Percentiles rank a stretch among this genome's conserved stretches.
Conservation (phyloP, 441 rosid species). For the Erysimum pusillum region DNA sequence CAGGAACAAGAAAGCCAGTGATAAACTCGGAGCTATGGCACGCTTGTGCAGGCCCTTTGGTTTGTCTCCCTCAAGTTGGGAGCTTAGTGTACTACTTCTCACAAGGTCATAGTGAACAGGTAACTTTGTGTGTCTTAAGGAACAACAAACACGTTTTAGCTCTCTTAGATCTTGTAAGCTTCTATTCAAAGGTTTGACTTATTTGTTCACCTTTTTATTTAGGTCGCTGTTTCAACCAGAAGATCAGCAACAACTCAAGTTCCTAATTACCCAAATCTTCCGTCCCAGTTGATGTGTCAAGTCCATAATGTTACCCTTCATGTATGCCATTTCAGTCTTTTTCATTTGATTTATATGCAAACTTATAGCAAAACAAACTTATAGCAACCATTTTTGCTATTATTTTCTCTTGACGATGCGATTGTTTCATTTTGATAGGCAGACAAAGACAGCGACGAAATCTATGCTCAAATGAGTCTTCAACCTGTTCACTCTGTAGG, state of each 20-base stretch:
- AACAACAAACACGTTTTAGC: not conserved
- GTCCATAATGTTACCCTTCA: slow-evolving; percentile 90
- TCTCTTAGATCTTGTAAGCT: slow-evolving; percentile 21
- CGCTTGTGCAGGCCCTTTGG: slow-evolving; percentile 99
- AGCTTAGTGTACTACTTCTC: slow-evolving; percentile 93
- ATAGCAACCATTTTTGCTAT: not conserved
- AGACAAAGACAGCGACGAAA: slow-evolving; percentile 92
- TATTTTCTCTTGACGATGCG: slow-evolving; percentile 9
- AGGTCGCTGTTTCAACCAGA: slow-evolving; percentile 95
- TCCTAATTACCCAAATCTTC: slow-evolving; percentile 94
- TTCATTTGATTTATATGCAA: not conserved
- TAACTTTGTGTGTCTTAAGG: slow-evolving; percentile 39
- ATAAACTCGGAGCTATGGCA: slow-evolving; percentile 96
- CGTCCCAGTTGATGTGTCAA: slow-evolving; percentile 94
- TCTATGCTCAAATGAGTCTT: slow-evolving; percentile 96
- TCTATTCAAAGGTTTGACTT: not conserved
- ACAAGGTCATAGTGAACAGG: slow-evolving; percentile 99
- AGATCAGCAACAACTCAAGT: slow-evolving; percentile 87
- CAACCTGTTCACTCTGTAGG: slow-evolving; percentile 92
- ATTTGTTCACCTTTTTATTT: slow-evolving; percentile 5
- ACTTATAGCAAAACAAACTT: not conserved
- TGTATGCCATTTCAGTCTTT: slow-evolving; percentile 53
- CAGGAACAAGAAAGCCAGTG: slow-evolving; percentile 71
- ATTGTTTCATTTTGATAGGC: slow-evolving; percentile 59
- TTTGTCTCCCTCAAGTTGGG: slow-evolving; percentile 90